Conservation (phyloP, 257 asterid species). For the Solanum peruvianum region DNA sequence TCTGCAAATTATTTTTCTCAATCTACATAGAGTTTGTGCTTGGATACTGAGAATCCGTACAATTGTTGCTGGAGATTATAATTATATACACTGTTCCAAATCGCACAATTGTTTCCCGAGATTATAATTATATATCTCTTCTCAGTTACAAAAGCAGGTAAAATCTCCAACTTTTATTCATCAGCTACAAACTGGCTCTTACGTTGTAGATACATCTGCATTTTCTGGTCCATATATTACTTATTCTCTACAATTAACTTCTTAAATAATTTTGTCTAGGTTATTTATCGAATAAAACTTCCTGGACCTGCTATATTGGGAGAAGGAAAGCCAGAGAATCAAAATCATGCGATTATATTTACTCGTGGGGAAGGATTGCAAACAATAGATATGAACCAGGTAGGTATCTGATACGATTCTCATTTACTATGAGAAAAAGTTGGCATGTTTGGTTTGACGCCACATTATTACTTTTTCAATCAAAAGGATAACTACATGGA, state of each 20-base stretch:
- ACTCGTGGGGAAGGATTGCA: conserved; percentile 99
- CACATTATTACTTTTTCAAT: not conserved
- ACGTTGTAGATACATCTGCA: not conserved
- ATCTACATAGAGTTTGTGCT: not conserved
- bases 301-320: conserved; percentile 90
- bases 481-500: conserved; percentile 91
- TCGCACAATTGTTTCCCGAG: not conserved
- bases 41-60: not conserved
- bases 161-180: not conserved
- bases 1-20: not conserved
- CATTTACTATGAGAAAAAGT: not conserved
- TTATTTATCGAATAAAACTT: conserved; percentile 80
- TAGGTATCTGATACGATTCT: conserved; percentile 32
- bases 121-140: not conserved
- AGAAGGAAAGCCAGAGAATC: conserved; percentile 97
- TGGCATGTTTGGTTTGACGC: not conserved
- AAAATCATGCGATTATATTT: conserved; percentile 92
- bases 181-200: not conserved
- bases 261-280: conserved; percentile 27
- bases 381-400: conserved; percentile 98
- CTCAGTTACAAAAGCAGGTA: not conserved
- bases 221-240: not conserved
- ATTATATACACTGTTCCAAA: not conserved
- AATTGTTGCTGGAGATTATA: not conserved
- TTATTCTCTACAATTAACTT: not conserved